These are phyloP conservation scores for Microdochium bolleyi DNA, from an alignment of 2,329 filamentous ascomycete genomes.

Conservation along the genomic window DNA sequence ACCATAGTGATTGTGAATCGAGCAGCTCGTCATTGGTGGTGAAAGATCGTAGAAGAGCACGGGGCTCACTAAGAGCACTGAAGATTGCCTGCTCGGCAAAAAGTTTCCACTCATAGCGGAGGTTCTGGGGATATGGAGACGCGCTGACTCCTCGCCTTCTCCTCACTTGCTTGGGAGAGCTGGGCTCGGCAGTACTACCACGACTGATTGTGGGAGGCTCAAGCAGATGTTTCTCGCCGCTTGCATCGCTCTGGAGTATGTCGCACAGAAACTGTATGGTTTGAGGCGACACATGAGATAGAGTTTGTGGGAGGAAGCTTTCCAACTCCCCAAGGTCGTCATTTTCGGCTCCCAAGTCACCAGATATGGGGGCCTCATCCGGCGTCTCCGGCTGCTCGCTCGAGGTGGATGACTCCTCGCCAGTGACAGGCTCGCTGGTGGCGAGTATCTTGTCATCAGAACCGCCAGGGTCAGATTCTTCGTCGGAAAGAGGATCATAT, in stretches of 20 bases:
- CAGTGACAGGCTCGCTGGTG: neutral
- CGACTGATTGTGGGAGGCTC: conserved; percentile 27
- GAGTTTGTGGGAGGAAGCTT: conserved; percentile 44
- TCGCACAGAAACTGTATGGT: conserved; percentile 54
- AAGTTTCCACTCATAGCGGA: conserved; percentile 44
- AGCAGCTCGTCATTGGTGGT: conserved; percentile 41
- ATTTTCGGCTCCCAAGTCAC: conserved; percentile 5
- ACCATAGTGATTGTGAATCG: conserved; percentile 56
- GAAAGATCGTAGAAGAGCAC: conserved; percentile 48
- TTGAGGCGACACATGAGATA: conserved; percentile 45
- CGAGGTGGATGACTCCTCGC: neutral
- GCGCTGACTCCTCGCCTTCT: conserved; percentile 19
- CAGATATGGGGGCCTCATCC: conserved; percentile 6
- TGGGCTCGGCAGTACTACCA: conserved; percentile 16
- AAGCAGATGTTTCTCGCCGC: conserved; percentile 39
- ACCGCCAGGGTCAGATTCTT: neutral
- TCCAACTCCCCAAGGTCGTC: conserved; percentile 17
- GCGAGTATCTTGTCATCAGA: neutral
- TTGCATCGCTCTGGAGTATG: conserved; percentile 48
- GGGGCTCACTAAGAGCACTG: conserved; percentile 51
- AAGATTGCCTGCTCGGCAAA: conserved; percentile 61
- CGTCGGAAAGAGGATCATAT: neutral
- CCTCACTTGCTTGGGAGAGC: conserved; percentile 20
- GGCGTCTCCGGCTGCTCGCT: conserved; percentile 6
- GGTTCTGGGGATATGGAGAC: conserved; percentile 16